phyloP scores from a whole-genome alignment of 805 yeast species.

The Saccharomycopsis sp. region DNA sequence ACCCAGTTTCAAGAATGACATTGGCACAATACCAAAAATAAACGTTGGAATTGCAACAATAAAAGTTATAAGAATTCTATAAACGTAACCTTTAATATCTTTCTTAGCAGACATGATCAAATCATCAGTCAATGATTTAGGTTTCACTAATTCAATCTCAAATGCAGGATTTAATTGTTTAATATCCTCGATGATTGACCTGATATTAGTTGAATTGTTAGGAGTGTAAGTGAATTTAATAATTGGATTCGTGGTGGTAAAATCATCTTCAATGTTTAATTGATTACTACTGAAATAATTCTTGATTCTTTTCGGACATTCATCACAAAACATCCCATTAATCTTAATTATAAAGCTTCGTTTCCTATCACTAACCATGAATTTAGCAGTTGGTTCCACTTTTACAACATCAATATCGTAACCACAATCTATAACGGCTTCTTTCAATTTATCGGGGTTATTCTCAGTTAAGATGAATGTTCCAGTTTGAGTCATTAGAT shows the following conservation, averaged over 20 bases:
- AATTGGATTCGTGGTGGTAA: slow-evolving; percentile 44
- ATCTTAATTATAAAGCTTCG: slow-evolving; percentile 52
- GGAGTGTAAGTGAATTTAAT: slow-evolving; percentile 64
- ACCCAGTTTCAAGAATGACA: slow-evolving; percentile 45
- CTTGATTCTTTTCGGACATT: slow-evolving; percentile 56
- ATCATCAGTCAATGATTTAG: slow-evolving; percentile 57
- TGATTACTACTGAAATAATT: slow-evolving; percentile 45
- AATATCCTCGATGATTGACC: slow-evolving; percentile 47
- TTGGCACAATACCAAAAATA: slow-evolving; percentile 59
- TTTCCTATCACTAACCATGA: slow-evolving; percentile 41
- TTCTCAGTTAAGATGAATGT: slow-evolving; percentile 42
- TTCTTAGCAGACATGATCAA: slow-evolving; percentile 40
- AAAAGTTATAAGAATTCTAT: slow-evolving; percentile 42
- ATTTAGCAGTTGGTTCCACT: slow-evolving; percentile 37
- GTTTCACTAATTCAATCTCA: slow-evolving; percentile 46
- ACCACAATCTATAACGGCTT: slow-evolving; percentile 58
- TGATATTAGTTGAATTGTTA: slow-evolving; percentile 43
- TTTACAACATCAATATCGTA: slow-evolving; percentile 49
- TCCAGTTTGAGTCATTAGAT: slow-evolving; percentile 55
- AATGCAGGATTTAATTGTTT: slow-evolving; percentile 40
- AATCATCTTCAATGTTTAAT: too few species aligned
- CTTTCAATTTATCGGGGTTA: slow-evolving; percentile 36
- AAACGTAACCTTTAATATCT: slow-evolving; percentile 41
- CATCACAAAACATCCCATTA: slow-evolving; percentile 62
- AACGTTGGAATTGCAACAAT: slow-evolving; percentile 61